Conservation (phyloP, 768 basidiomycete genomes). For the Mycena alexandri region DNA sequence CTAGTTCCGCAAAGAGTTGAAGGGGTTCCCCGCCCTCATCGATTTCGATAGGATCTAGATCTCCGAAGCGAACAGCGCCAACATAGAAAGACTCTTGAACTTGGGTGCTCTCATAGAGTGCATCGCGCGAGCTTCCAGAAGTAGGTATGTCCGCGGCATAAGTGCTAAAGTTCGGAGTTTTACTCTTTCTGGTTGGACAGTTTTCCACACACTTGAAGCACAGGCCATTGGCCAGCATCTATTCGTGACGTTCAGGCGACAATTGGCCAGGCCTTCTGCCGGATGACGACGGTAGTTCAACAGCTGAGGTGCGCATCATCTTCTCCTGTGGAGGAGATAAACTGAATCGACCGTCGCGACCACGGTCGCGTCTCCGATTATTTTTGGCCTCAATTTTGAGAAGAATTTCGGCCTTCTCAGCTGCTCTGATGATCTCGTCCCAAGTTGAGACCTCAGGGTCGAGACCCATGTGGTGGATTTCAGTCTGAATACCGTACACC, state of each 20-base stretch:
- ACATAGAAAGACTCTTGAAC: slow-evolving; percentile 13
- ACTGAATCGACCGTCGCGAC: neutral
- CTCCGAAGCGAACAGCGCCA: neutral
- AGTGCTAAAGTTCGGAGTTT: slow-evolving; percentile 11
- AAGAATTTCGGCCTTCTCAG: slow-evolving; percentile 7
- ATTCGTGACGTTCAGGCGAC: neutral
- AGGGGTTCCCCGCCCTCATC: slow-evolving; percentile 25
- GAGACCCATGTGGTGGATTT: slow-evolving; percentile 25
- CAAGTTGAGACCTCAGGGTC: slow-evolving; percentile 29
- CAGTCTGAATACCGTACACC: slow-evolving; percentile 37
- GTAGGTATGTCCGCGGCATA: neutral
- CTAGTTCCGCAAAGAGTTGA: slow-evolving; percentile 1
- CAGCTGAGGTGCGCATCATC: neutral
- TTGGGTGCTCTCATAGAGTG: slow-evolving; percentile 2
- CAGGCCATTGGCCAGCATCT: slow-evolving; percentile 18
- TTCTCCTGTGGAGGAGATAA: neutral
- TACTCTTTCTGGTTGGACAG: slow-evolving; percentile 13
- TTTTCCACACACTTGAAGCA: slow-evolving; percentile 25
- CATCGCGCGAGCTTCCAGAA: neutral
- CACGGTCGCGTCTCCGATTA: neutral
- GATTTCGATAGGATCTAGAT: neutral
- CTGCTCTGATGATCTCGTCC: slow-evolving; percentile 1
- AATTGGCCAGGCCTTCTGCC: neutral
- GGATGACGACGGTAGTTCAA: no score
- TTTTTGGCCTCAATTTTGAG: neutral